Conservation (phyloP, 371 early-diverging fungal species). For the Rhizomucor pusillus region DNA sequence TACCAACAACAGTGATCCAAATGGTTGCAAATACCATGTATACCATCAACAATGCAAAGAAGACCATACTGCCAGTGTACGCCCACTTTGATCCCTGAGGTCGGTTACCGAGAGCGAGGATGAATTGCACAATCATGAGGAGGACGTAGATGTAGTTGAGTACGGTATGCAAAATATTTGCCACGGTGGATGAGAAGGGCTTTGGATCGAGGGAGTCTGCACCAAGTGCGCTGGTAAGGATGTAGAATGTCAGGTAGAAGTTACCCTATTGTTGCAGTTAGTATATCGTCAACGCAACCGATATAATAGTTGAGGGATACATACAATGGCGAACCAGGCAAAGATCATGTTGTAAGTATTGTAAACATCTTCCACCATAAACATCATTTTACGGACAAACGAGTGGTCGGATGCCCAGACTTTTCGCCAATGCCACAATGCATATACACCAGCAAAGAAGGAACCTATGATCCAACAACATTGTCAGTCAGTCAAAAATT, state of each 20-base stretch:
- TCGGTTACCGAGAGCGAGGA: constrained; percentile 78
- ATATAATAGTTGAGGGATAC: constrained; percentile 31
- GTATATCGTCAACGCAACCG: not conserved
- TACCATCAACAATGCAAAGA: constrained; percentile 55
- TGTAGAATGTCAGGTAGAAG: constrained; percentile 76
- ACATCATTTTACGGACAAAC: constrained; percentile 57
- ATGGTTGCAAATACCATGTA: constrained; percentile 62
- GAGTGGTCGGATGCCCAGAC: constrained; percentile 75
- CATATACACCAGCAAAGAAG: constrained; percentile 91
- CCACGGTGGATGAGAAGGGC: constrained; percentile 51
- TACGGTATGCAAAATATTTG: constrained; percentile 43
- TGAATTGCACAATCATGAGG: constrained; percentile 63
- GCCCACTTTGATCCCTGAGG: constrained; percentile 78
- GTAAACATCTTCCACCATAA: constrained; percentile 73
- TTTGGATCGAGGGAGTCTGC: constrained; percentile 13
- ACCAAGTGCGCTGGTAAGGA: constrained; percentile 45
- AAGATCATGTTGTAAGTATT: constrained; percentile 71
- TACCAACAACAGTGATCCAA: constrained; percentile 49
- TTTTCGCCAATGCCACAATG: constrained; percentile 74
- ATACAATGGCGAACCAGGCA: constrained; percentile 69
- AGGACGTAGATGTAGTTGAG: constrained; percentile 61
- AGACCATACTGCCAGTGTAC: constrained; percentile 51
- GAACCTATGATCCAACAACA: constrained; percentile 53
- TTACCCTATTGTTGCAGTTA: constrained; percentile 47
- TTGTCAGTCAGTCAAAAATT: not conserved